These are phyloP conservation scores for Beauveria sp. DNA, from an alignment of 2,329 filamentous ascomycete species.

Conservation along the genomic window DNA sequence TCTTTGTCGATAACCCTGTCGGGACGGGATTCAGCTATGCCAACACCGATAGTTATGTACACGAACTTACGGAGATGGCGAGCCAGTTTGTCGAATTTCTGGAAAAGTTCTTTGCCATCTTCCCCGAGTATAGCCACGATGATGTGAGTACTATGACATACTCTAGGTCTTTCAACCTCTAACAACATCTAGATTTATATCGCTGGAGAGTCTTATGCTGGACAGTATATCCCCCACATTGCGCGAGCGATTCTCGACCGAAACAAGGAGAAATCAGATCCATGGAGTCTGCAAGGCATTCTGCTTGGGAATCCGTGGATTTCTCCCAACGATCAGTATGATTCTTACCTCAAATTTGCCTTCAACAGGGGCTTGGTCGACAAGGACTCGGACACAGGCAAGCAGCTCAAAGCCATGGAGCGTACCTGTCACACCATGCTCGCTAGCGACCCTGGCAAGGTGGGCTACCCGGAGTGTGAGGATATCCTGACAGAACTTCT, in stretches of 20 bases:
- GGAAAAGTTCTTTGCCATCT: slow-evolving; percentile 83
- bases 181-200: slow-evolving; percentile 65
- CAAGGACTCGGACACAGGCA: slow-evolving; percentile 55
- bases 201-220: slow-evolving; percentile 92
- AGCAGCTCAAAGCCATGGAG: slow-evolving; percentile 61
- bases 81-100: slow-evolving; percentile 80
- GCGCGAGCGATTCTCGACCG: slow-evolving; percentile 83
- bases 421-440: slow-evolving; percentile 60
- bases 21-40: slow-evolving; percentile 96
- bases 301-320: slow-evolving; percentile 99
- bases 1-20: slow-evolving; percentile 96
- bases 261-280: slow-evolving; percentile 55
- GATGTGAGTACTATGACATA: slow-evolving; percentile 57
- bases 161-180: slow-evolving; percentile 11
- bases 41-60: slow-evolving; percentile 78
- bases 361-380: slow-evolving; percentile 68
- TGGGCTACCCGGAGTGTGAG: slow-evolving; percentile 70
- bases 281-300: slow-evolving; percentile 76
- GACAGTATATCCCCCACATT: slow-evolving; percentile 95
- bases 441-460: slow-evolving; percentile 36
- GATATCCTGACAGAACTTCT: slow-evolving; percentile 67
- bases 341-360: slow-evolving; percentile 73
- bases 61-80: slow-evolving; percentile 83
- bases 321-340: slow-evolving; percentile 81
- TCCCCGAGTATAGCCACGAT: slow-evolving; percentile 85